A percentile compares a stretch with the other conserved stretches of the same genome.
Evolutionary conservation across 106 monocot species (phyloP).

Genomic region (Agapanthus africanus): DNA sequence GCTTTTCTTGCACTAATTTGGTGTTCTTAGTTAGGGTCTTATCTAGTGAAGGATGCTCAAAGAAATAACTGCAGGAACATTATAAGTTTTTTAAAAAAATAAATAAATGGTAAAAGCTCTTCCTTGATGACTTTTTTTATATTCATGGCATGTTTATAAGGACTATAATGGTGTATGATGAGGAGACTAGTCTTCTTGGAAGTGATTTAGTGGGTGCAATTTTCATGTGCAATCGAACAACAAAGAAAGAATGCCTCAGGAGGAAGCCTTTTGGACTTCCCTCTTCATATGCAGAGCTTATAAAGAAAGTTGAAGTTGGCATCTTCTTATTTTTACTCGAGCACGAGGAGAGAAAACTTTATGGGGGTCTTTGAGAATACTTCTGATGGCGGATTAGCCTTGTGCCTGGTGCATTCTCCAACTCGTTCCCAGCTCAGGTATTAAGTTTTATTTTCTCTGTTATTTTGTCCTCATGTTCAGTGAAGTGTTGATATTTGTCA

Average conservation of each 20-base stretch:
- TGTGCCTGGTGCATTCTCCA: conserved; percentile 28
- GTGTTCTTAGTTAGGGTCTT: no score
- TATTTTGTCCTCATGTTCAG: not conserved
- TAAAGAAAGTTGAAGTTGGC: conserved; percentile 32
- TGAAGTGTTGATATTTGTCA: no score
- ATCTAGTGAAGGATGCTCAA: no score
- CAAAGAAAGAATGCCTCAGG: conserved; percentile 40
- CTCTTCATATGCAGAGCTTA: conserved; percentile 13
- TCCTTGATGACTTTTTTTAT: no score
- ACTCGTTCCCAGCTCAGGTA: conserved; percentile 54
- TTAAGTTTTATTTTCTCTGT: not conserved
- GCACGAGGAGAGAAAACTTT: conserved; percentile 44
- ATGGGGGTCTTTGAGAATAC: conserved; percentile 54
- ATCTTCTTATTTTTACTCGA: conserved; percentile 55
- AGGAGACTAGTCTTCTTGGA: no score
- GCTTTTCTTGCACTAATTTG: no score
- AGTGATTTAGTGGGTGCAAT: conserved; percentile 55
- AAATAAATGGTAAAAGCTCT: no score
- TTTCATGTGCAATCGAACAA: conserved; percentile 47
- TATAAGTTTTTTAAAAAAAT: no score
- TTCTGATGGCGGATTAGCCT: conserved; percentile 39
- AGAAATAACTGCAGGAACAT: no score
- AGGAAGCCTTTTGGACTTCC: conserved; percentile 48
- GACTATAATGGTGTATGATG: conserved; percentile 19
- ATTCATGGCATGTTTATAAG: conserved; percentile 13